Conservation (phyloP, 495 filamentous ascomycete species). For the Geopyxis carbonaria region DNA sequence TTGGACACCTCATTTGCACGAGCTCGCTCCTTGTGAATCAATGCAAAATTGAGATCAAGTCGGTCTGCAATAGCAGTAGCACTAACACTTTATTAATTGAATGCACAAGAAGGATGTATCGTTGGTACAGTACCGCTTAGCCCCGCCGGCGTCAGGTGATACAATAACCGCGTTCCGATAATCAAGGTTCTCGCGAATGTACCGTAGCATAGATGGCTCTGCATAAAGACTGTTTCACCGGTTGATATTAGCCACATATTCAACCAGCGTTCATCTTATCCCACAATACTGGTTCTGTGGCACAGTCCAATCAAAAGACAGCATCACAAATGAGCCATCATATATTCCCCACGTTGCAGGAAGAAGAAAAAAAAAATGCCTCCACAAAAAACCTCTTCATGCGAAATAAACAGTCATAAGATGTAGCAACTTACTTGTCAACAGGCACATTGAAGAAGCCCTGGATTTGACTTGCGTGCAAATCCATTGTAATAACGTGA, state of each 20-base stretch:
- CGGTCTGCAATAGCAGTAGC: constrained; percentile 94
- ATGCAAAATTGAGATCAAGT: constrained; percentile 84
- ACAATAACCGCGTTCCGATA: constrained; percentile 83
- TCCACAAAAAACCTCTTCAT: neutral
- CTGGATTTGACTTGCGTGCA: constrained; percentile 61
- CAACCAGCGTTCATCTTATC: constrained; percentile 5
- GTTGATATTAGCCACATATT: constrained; percentile 1
- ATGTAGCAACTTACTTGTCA: constrained; percentile 30
- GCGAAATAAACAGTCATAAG: neutral
- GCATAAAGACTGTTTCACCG: constrained; percentile 60
- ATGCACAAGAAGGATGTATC: no score
- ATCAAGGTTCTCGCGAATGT: constrained; percentile 74
- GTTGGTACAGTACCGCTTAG: constrained; percentile 84
- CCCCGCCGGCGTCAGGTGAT: constrained; percentile 88
- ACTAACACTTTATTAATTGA: no score
- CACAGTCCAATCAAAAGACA: constrained; percentile 1
- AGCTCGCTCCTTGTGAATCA: constrained; percentile 96
- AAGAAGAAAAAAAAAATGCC: constrained; percentile 1
- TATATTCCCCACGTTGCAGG: neutral
- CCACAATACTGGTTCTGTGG: constrained; percentile 5
- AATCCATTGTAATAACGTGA: constrained; percentile 80
- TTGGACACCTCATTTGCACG: constrained; percentile 88
- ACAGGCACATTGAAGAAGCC: constrained; percentile 98
- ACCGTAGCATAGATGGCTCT: constrained; percentile 78
- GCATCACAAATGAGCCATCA: no score